These are phyloP conservation scores for Pichia heedii DNA, from an alignment of 805 yeast genomes.

Conservation along the genomic window DNA sequence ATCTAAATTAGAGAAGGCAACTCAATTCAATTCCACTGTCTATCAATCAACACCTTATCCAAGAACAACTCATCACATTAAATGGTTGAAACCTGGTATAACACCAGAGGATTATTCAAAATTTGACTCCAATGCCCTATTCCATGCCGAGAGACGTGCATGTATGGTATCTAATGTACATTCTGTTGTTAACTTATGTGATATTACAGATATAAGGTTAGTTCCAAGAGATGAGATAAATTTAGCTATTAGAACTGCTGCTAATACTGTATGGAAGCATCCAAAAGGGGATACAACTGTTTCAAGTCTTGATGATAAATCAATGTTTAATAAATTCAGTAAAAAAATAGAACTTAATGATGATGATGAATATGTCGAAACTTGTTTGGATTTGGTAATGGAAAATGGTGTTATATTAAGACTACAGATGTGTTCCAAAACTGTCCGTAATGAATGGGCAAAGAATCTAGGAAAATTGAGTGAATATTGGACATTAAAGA, in stretches of 20 bases:
- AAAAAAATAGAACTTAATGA: not conserved
- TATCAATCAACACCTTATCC: slow-evolving; percentile 44
- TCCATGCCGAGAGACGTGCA: slow-evolving; percentile 56
- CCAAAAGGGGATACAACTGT: slow-evolving; percentile 3
- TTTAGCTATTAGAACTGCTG: slow-evolving; percentile 22
- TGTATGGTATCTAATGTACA: slow-evolving; percentile 47
- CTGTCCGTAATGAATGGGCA: slow-evolving; percentile 59
- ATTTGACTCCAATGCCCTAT: slow-evolving; percentile 50
- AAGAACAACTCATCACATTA: slow-evolving; percentile 43
- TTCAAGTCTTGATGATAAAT: not conserved
- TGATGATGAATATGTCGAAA: slow-evolving; percentile 26
- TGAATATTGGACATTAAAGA: slow-evolving; percentile 52
- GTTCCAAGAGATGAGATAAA: slow-evolving; percentile 23
- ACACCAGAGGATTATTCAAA: slow-evolving; percentile 33
- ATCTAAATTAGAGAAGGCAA: slow-evolving; percentile 15
- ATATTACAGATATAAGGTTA: slow-evolving; percentile 33
- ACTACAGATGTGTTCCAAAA: slow-evolving; percentile 46
- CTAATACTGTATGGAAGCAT: slow-evolving; percentile 24
- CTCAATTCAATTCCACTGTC: slow-evolving; percentile 26
- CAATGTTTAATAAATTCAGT: not conserved
- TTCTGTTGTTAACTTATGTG: slow-evolving; percentile 51
- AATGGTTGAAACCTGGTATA: slow-evolving; percentile 46
- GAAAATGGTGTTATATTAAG: slow-evolving; percentile 37
- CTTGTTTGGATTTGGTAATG: slow-evolving; percentile 45
- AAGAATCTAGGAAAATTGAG: slow-evolving; percentile 34